phyloP scores from a whole-genome alignment of 1,284 basidiomycete species.

The Exsudoporus floridanus region DNA sequence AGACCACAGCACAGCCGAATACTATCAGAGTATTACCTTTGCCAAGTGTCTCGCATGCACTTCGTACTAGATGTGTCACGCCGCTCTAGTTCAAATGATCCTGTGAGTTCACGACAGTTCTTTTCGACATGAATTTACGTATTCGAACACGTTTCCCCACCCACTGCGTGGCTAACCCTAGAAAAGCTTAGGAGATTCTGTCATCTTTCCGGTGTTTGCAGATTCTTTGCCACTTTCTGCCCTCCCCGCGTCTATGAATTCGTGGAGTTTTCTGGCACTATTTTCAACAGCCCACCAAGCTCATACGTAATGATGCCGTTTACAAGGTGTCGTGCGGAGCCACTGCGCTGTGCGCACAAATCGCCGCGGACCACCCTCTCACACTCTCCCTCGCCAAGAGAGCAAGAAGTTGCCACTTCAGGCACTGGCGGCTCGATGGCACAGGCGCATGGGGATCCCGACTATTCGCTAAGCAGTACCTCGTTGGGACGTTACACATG shows the following conservation, averaged over 20 bases:
- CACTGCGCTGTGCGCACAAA: slow-evolving; percentile 14
- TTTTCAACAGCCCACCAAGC: not conserved
- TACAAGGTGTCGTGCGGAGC: not conserved
- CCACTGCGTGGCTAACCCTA: not conserved
- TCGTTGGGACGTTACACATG: slow-evolving; percentile 18
- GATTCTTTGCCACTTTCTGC: slow-evolving; percentile 41
- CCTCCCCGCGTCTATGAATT: slow-evolving; percentile 39
- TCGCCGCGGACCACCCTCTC: slow-evolving; percentile 14
- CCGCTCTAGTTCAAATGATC: no score
- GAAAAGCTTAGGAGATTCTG: slow-evolving; percentile 24
- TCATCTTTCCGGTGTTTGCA: slow-evolving; percentile 42
- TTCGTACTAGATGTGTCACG: no score
- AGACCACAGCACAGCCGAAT: no score
- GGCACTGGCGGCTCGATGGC: no score
- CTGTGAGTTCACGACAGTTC: no score
- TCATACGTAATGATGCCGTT: not conserved
- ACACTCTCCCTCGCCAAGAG: slow-evolving; percentile 16
- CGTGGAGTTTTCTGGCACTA: slow-evolving; percentile 28
- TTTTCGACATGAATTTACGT: no score
- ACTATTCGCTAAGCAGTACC: not conserved
- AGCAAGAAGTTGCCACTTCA: slow-evolving; percentile 20
- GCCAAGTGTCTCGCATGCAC: no score
- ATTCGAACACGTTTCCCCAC: slow-evolving; percentile 20
- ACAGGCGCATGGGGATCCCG: not conserved
- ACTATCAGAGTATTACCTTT: no score